phyloP scores from a whole-genome alignment of 2,329 filamentous ascomycete genomes.

The Aureobasidium sp. region DNA sequence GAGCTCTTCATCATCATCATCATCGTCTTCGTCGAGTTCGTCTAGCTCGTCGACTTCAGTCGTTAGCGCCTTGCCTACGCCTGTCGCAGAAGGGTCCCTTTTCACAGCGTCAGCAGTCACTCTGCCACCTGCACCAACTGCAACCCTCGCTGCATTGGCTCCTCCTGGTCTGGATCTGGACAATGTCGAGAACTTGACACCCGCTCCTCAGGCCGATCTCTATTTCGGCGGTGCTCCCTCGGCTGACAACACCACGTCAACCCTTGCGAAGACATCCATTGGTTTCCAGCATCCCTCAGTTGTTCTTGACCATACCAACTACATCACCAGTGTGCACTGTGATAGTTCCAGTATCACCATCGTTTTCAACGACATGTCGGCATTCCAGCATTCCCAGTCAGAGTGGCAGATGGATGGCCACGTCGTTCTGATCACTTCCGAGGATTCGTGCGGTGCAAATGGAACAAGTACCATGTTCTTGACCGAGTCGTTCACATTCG shows the following conservation, averaged over 20 bases:
- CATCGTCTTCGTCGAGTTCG: neutral
- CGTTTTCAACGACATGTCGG: conserved; percentile 11
- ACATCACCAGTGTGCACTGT: conserved; percentile 17
- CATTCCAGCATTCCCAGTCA: conserved; percentile 7
- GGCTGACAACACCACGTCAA: neutral
- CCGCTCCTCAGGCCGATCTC: neutral
- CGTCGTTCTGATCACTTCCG: conserved; percentile 17
- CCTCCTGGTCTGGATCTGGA: conserved; percentile 12
- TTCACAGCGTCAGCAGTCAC: conserved; percentile 9
- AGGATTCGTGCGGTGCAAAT: conserved; percentile 15
- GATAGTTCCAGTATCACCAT: conserved; percentile 3
- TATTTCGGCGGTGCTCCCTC: conserved; percentile 8
- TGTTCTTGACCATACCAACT: conserved; percentile 18
- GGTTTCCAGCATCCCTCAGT: conserved; percentile 17
- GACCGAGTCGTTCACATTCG: conserved; percentile 16
- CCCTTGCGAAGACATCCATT: conserved; percentile 2
- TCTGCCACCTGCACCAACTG: conserved; percentile 3
- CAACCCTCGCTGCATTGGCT: neutral
- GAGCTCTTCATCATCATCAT: neutral
- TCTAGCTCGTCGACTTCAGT: neutral
- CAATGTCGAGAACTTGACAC: conserved; percentile 14
- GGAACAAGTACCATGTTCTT: conserved; percentile 17
- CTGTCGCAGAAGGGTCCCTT: neutral
- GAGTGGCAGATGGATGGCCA: conserved; percentile 12
- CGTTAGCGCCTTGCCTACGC: neutral